Percentiles rank a stretch among this genome's conserved stretches.
These are phyloP conservation scores for Magnolia kwangsiensis DNA, from an alignment of 164 flowering plant genomes.

Conservation along the genomic window DNA sequence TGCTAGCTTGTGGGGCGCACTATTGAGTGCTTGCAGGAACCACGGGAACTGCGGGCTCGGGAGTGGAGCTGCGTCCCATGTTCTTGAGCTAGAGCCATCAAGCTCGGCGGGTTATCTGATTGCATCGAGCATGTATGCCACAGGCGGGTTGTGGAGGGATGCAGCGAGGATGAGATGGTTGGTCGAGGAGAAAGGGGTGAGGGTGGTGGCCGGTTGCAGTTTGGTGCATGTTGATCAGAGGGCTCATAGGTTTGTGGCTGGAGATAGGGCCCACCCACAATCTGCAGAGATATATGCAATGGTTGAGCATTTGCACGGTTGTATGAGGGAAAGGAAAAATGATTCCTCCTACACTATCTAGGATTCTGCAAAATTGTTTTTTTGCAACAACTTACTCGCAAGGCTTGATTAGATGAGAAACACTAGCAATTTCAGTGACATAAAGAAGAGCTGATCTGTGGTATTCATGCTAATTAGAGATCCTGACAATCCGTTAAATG, in stretches of 20 bases:
- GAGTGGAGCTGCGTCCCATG: conserved; percentile 33
- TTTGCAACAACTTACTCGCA: neutral
- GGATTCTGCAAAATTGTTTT: neutral
- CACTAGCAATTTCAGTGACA: neutral
- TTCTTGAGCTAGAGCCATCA: conserved; percentile 73
- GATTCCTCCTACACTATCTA: neutral
- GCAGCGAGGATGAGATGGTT: conserved; percentile 54
- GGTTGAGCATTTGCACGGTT: conserved; percentile 39
- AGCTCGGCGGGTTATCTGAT: conserved; percentile 60
- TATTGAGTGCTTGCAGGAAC: conserved; percentile 72
- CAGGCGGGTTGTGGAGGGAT: conserved; percentile 52
- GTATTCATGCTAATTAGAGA: too few relatives aligned
- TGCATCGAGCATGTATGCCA: conserved; percentile 62
- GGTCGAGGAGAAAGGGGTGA: conserved; percentile 51
- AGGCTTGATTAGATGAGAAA: neutral
- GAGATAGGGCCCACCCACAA: conserved; percentile 36
- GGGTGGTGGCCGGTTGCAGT: conserved; percentile 61
- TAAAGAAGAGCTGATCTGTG: too few relatives aligned
- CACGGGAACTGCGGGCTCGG: conserved; percentile 41
- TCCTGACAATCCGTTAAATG: too few relatives aligned
- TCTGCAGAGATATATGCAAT: conserved; percentile 25
- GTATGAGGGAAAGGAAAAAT: conserved; percentile 23
- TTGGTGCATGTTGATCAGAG: conserved; percentile 43
- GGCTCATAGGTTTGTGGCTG: conserved; percentile 49
- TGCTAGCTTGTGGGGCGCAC: conserved; percentile 64